Evolutionary conservation across 345 rosid species (phyloP).

Genomic region (Acer saccharum): DNA sequence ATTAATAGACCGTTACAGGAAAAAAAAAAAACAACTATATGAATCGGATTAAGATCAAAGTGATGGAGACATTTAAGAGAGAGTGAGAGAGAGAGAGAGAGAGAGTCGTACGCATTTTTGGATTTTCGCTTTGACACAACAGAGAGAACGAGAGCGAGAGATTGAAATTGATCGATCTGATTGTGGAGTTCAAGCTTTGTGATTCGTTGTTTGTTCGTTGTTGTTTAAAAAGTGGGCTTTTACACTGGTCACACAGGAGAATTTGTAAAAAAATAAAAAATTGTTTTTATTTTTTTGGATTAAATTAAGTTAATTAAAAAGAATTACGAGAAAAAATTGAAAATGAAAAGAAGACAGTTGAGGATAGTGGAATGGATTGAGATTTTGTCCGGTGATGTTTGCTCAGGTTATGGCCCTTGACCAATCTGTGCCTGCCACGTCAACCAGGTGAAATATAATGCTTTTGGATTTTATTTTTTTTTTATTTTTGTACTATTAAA

Average conservation of each 20-base stretch:
- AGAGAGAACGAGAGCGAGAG: conserved; percentile 4
- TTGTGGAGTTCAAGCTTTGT: not conserved
- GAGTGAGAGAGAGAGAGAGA: not conserved
- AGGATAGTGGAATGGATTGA: not conserved
- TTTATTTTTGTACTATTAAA: no score
- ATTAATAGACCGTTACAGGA: not conserved
- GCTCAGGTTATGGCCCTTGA: not conserved
- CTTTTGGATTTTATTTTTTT: not conserved
- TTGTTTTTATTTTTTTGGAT: not conserved
- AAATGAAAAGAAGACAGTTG: not conserved
- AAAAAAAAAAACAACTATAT: conserved; percentile 15
- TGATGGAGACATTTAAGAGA: not conserved
- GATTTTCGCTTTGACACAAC: conserved; percentile 1
- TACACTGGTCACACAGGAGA: not conserved
- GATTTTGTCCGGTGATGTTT: not conserved
- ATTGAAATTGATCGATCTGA: conserved; percentile 19
- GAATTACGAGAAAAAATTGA: not conserved
- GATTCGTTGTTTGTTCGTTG: not conserved
- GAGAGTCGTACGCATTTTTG: conserved; percentile 13
- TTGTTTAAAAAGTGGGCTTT: conserved; percentile 1
- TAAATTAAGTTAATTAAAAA: not conserved
- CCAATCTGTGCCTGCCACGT: conserved; percentile 1
- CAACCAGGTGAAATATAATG: no score
- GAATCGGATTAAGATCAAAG: conserved; percentile 28
- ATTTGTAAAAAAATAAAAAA: not conserved